Percentiles rank a stretch among this genome's conserved stretches.
Conservation (phyloP, 2,329 filamentous ascomycete genomes). For the Colletotrichum echinochloae region DNA sequence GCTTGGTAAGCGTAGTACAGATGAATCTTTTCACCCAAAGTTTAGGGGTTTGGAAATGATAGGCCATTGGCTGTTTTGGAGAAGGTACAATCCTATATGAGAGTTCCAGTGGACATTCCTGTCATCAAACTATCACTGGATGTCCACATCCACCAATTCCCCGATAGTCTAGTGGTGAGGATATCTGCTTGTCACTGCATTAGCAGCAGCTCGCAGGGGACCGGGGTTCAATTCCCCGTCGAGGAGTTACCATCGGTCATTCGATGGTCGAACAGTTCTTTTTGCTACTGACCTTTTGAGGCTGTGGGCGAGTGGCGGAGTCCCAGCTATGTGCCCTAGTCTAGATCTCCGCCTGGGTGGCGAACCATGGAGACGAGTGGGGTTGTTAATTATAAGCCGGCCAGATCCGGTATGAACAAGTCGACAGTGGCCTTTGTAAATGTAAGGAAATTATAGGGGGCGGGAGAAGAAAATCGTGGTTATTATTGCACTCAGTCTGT, state of each 20-base stretch:
- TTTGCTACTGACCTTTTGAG: background rate
- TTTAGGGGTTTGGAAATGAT: background rate
- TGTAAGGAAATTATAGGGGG: background rate
- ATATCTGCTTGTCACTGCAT: constrained; percentile 16
- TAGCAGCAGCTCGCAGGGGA: constrained; percentile 12
- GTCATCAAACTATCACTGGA: background rate
- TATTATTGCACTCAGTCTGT: background rate
- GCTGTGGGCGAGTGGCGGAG: background rate
- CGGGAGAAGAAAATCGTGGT: background rate
- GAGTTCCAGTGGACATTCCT: accelerated
- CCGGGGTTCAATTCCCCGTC: constrained; percentile 13
- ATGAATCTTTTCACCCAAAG: background rate
- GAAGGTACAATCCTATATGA: background rate
- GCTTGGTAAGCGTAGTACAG: background rate
- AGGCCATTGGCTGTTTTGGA: background rate
- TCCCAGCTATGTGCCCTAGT: background rate
- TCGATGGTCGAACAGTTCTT: background rate
- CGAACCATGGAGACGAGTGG: background rate
- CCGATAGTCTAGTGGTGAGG: constrained; percentile 21
- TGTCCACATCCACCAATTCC: background rate
- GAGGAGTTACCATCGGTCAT: background rate
- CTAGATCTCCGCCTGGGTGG: background rate
- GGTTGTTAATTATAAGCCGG: background rate
- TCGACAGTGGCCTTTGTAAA: background rate
- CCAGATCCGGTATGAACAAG: background rate